phyloP scores from a whole-genome alignment of 345 rosid species.

The Linum trigynum region DNA sequence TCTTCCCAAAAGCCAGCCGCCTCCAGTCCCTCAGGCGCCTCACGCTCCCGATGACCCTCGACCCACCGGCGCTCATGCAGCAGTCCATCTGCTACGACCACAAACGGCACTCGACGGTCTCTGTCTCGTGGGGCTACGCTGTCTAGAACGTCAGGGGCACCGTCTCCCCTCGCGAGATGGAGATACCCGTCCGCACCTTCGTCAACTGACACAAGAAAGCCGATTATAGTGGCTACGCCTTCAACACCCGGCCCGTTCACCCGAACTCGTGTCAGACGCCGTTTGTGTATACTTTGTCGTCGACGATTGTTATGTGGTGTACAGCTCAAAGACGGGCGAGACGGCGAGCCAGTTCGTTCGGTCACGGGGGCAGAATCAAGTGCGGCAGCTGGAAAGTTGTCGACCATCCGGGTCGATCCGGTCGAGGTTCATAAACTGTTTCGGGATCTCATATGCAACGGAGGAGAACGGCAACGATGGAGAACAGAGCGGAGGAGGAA shows the following conservation, averaged over 20 bases:
- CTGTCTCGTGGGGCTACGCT: conserved; percentile 75
- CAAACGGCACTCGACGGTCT: conserved; percentile 48
- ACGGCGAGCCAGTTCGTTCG: conserved; percentile 39
- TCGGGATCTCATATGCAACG: too few relatives aligned
- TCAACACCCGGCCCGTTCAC: conserved; percentile 45
- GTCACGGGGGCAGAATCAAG: conserved; percentile 7
- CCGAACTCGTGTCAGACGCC: conserved; percentile 42
- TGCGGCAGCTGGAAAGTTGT: conserved; percentile 41
- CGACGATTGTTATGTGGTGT: conserved; percentile 29
- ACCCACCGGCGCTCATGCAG: conserved; percentile 57
- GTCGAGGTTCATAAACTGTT: conserved; percentile 39
- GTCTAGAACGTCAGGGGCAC: conserved; percentile 49
- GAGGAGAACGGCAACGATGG: too few relatives aligned
- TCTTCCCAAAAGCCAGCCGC: conserved; percentile 48
- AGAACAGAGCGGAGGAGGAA: too few relatives aligned
- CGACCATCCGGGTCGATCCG: conserved; percentile 25
- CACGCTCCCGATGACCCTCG: conserved; percentile 32
- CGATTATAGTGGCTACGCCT: conserved; percentile 26
- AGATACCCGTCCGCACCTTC: conserved; percentile 48
- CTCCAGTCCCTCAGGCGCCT: conserved; percentile 38
- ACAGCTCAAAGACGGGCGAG: conserved; percentile 13
- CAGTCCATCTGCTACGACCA: conserved; percentile 65
- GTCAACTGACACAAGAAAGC: conserved; percentile 42
- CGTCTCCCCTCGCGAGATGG: conserved; percentile 38
- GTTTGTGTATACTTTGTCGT: conserved; percentile 34